A percentile compares a stretch with the other conserved stretches of the same genome.
Evolutionary conservation across 2,329 filamentous ascomycete species (phyloP).

Genomic region (Paraconiothyrium sp.): DNA sequence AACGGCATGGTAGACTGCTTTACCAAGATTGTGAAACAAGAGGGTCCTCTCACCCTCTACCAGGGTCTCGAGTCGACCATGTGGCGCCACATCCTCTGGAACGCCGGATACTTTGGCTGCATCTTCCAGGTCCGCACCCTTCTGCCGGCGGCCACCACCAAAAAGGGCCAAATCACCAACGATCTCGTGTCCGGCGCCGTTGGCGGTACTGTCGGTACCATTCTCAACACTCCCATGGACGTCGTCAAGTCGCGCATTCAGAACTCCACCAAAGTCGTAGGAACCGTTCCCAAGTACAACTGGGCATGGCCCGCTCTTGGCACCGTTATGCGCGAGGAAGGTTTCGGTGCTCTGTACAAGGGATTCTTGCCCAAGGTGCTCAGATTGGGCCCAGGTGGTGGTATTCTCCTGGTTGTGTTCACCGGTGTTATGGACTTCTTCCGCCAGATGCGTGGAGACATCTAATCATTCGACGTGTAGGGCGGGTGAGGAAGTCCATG

Average conservation of each 20-base stretch:
- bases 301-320: constrained; percentile 92
- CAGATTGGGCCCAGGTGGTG: constrained; percentile 74
- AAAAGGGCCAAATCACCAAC: constrained; percentile 82
- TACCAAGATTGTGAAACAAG: constrained; percentile 80
- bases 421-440: constrained; percentile 95
- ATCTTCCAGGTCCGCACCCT: constrained; percentile 95
- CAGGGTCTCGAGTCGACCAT: constrained; percentile 96
- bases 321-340: constrained; percentile 92
- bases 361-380: constrained; percentile 97
- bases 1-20: constrained; percentile 83
- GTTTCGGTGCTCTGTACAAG: constrained; percentile 92
- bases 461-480: constrained; percentile 19
- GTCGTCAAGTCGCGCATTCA: constrained; percentile 99
- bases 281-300: constrained; percentile 91
- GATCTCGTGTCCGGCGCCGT: constrained; percentile 87
- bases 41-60: constrained; percentile 89
- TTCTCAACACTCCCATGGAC: constrained; percentile 95
- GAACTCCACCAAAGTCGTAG: constrained; percentile 86
- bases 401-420: constrained; percentile 83
- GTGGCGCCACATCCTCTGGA: constrained; percentile 96
- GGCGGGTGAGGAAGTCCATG: background rate
- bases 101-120: constrained; percentile 95
- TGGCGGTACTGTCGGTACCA: constrained; percentile 89
- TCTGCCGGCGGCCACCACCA: constrained; percentile 81
- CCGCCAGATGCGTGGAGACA: constrained; percentile 68